Conservation (phyloP, 805 yeast species). For the Ogataea pini region DNA sequence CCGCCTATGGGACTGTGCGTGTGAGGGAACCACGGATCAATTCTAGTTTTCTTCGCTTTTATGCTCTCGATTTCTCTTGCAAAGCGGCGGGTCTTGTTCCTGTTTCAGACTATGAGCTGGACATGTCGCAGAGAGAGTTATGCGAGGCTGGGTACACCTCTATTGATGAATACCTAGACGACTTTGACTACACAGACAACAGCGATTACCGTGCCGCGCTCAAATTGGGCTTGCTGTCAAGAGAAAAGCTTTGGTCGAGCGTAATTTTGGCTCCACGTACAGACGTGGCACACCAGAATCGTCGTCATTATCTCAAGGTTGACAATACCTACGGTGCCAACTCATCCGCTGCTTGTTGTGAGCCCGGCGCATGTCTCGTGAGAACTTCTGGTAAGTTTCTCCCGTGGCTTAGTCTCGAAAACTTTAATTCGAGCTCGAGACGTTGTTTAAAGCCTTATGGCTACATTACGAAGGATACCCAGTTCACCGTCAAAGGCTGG, state of each 20-base stretch:
- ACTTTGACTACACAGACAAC: slow-evolving; percentile 15
- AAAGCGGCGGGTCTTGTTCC: slow-evolving; percentile 37
- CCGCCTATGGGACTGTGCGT: background rate
- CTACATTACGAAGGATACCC: slow-evolving; percentile 30
- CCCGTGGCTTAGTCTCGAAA: slow-evolving; percentile 32
- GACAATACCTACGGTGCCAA: background rate
- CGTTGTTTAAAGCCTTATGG: slow-evolving; percentile 33
- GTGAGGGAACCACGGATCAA: slow-evolving; percentile 53
- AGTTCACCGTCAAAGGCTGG: slow-evolving; percentile 55
- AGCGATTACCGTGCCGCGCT: slow-evolving; percentile 18
- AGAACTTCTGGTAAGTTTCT: slow-evolving; percentile 28
- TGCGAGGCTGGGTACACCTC: slow-evolving; percentile 26
- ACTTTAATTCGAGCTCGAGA: slow-evolving; percentile 18
- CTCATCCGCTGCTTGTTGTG: slow-evolving; percentile 10
- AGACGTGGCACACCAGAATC: slow-evolving; percentile 32
- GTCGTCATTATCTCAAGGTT: slow-evolving; percentile 15
- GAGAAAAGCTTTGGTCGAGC: slow-evolving; percentile 54
- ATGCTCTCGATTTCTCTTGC: slow-evolving; percentile 50
- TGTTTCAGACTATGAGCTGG: slow-evolving; percentile 37
- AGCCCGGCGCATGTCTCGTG: slow-evolving; percentile 16
- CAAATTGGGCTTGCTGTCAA: slow-evolving; percentile 42
- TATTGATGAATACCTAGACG: slow-evolving; percentile 30
- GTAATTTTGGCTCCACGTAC: slow-evolving; percentile 54
- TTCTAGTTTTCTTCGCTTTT: slow-evolving; percentile 47
- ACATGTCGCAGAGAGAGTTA: slow-evolving; percentile 31